Percentiles rank a stretch among this genome's conserved stretches.
phyloP scores from a whole-genome alignment of 371 early-diverging fungal genomes.

The Dichotomocladium elegans region DNA sequence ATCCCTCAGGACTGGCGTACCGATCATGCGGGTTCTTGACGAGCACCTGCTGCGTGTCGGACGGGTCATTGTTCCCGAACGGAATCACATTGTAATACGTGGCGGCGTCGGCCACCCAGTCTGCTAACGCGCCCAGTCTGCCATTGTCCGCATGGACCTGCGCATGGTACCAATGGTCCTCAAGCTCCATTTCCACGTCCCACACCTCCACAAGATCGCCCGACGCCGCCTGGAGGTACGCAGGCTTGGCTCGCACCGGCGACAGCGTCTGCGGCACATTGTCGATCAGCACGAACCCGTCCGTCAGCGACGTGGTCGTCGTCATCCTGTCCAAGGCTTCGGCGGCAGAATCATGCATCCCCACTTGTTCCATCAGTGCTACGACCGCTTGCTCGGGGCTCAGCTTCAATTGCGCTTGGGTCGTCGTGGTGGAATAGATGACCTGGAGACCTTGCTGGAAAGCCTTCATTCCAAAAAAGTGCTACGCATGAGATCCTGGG shows the following conservation, averaged over 20 bases:
- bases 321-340: neutral
- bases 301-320: neutral
- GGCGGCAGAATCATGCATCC: neutral
- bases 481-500: too few species aligned
- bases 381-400: conserved; percentile 23
- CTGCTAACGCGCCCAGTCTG: conserved; percentile 69
- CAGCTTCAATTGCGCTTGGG: conserved; percentile 12
- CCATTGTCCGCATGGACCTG: conserved; percentile 77
- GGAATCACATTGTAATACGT: conserved; percentile 82
- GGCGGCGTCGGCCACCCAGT: conserved; percentile 77
- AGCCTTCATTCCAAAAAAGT: conserved; percentile 8
- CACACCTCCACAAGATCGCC: conserved; percentile 67
- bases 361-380: conserved; percentile 13
- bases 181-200: conserved; percentile 86
- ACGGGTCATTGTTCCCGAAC: conserved; percentile 85
- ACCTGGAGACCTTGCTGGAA: conserved; percentile 18
- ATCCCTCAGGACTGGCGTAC: conserved; percentile 75
- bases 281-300: conserved; percentile 8
- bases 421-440: neutral
- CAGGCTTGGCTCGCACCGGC: conserved; percentile 51
- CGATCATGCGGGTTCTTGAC: conserved; percentile 71
- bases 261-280: conserved; percentile 60
- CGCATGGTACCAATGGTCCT: conserved; percentile 87
- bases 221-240: conserved; percentile 54
- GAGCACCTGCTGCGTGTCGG: conserved; percentile 59